Evolutionary conservation across 169 alveolate species (phyloP).

Genomic region (Cryptosporidium viatorum): DNA sequence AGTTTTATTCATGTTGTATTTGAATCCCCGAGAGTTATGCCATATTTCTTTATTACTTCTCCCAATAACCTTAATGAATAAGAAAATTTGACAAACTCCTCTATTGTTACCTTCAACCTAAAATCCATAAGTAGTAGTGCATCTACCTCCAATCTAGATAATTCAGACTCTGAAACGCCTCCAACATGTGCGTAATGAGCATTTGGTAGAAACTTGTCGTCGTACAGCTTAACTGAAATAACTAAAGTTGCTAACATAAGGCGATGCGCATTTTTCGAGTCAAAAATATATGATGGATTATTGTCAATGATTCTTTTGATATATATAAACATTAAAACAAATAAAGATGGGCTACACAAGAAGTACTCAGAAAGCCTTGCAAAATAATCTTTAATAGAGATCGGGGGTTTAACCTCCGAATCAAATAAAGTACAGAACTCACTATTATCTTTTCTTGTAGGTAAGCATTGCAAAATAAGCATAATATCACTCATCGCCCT

Average conservation of each 20-base stretch:
- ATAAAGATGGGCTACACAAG: slow-evolving; percentile 67
- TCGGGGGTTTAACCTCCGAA: background rate
- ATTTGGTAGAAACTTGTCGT: slow-evolving; percentile 54
- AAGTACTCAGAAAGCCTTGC: slow-evolving; percentile 31
- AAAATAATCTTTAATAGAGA: slow-evolving; percentile 46
- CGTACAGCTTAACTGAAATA: slow-evolving; percentile 34
- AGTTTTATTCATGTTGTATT: background rate
- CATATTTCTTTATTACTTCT: background rate
- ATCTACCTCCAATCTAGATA: slow-evolving; percentile 28
- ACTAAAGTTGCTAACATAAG: slow-evolving; percentile 47
- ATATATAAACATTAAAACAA: slow-evolving; percentile 48
- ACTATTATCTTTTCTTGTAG: background rate
- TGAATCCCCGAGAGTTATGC: background rate
- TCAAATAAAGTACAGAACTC: slow-evolving; percentile 21
- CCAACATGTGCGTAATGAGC: slow-evolving; percentile 51
- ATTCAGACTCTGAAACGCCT: slow-evolving; percentile 49
- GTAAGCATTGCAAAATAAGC: background rate
- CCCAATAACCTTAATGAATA: slow-evolving; percentile 49
- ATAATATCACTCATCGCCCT: slow-evolving; percentile 7
- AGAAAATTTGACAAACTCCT: slow-evolving; percentile 37
- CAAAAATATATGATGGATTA: slow-evolving; percentile 52
- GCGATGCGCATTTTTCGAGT: slow-evolving; percentile 49
- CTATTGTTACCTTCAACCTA: slow-evolving; percentile 25
- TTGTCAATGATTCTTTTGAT: slow-evolving; percentile 41
- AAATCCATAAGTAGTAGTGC: slow-evolving; percentile 41